Conservation (phyloP, 345 rosid genomes). For the Populus davidiana region DNA sequence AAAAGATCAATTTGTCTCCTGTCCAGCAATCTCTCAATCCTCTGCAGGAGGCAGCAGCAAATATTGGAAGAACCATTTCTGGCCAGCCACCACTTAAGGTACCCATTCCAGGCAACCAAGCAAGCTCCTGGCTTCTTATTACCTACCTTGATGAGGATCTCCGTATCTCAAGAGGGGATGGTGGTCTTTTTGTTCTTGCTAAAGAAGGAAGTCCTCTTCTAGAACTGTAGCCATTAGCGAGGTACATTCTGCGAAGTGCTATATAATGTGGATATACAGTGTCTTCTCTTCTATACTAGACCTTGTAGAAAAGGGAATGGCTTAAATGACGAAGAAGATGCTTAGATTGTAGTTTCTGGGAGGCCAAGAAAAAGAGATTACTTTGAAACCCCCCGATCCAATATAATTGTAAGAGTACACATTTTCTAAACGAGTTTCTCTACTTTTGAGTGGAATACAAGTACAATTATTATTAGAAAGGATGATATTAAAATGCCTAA, state of each 20-base stretch:
- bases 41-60: conserved; percentile 67
- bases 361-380: not conserved
- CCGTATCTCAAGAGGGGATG: conserved; percentile 91
- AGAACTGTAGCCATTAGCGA: conserved; percentile 39
- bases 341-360: no score
- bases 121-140: conserved; percentile 78
- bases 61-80: conserved; percentile 59
- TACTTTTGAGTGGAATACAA: not conserved
- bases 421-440: not conserved
- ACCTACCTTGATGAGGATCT: conserved; percentile 87
- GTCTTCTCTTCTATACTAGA: not conserved
- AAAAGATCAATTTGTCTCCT: conserved; percentile 59
- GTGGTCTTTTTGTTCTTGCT: conserved; percentile 89
- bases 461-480: not conserved
- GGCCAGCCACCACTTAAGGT: conserved; percentile 82
- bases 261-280: not conserved
- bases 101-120: conserved; percentile 71
- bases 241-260: conserved; percentile 11
- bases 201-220: conserved; percentile 90
- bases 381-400: not conserved
- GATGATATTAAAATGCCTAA: not conserved
- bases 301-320: not conserved
- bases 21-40: conserved; percentile 75
- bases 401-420: not conserved
- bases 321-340: not conserved